Evolutionary conservation across 2,329 filamentous ascomycete genomes (phyloP).

Genomic region (Knufia petricola): DNA sequence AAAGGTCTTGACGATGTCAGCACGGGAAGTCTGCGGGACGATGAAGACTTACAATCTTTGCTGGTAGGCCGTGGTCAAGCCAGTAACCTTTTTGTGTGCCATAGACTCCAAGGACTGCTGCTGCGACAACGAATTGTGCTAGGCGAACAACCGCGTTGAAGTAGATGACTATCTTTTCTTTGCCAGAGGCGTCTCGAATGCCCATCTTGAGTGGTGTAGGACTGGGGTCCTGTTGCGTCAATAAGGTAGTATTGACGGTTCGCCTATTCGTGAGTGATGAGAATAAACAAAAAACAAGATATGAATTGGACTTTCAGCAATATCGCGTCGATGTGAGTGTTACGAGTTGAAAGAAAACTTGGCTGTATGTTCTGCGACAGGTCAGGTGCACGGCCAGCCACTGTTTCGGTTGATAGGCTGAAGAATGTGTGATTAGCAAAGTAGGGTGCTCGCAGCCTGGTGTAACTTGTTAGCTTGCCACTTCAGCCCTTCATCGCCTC

Average conservation of each 20-base stretch:
- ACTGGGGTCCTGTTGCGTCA: neutral
- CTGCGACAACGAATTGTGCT: constrained; percentile 6
- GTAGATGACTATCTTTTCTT: constrained; percentile 10
- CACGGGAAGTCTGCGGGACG: neutral
- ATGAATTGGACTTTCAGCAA: too few relatives aligned
- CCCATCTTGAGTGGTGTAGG: neutral
- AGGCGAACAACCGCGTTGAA: constrained; percentile 8
- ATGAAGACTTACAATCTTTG: constrained; percentile 8
- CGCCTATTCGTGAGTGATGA: neutral
- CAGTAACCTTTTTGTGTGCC: constrained; percentile 9
- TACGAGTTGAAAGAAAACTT: too few relatives aligned
- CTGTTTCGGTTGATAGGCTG: neutral
- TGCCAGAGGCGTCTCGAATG: neutral
- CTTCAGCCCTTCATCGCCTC: too few relatives aligned
- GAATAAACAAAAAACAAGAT: neutral
- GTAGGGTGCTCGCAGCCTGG: too few relatives aligned
- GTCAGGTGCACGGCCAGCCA: too few relatives aligned
- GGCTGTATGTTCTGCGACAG: too few relatives aligned
- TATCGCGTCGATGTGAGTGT: too few relatives aligned
- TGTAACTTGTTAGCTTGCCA: too few relatives aligned
- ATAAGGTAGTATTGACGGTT: neutral
- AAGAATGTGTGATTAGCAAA: neutral
- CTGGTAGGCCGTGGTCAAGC: constrained; percentile 5
- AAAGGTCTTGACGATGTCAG: neutral
- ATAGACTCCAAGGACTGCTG: constrained; percentile 7